Evolutionary conservation across 2,329 filamentous ascomycete species (phyloP).

Genomic region (Decorospora gaudefroyi): DNA sequence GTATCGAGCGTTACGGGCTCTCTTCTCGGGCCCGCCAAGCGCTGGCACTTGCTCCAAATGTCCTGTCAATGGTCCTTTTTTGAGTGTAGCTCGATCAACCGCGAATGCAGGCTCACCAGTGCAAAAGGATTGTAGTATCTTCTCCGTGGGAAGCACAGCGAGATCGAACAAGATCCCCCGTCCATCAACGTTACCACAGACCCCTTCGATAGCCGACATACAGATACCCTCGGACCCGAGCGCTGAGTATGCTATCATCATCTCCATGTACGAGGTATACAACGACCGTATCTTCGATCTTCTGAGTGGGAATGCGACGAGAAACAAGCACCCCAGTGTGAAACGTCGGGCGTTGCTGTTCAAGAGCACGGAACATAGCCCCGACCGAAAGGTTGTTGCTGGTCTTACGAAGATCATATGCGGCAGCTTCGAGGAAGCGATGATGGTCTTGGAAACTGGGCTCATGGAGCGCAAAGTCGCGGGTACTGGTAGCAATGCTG

Average conservation of each 20-base stretch:
- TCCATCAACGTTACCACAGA: slow-evolving; percentile 71
- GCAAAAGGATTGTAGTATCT: slow-evolving; percentile 60
- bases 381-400: slow-evolving; percentile 91
- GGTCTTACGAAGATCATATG: slow-evolving; percentile 91
- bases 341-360: slow-evolving; percentile 82
- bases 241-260: slow-evolving; percentile 81
- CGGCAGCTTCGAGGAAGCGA: slow-evolving; percentile 76
- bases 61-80: too few species aligned
- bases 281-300: slow-evolving; percentile 98
- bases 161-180: slow-evolving; percentile 64
- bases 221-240: slow-evolving; percentile 67
- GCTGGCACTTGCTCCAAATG: too few species aligned
- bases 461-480: slow-evolving; percentile 84
- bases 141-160: slow-evolving; percentile 60
- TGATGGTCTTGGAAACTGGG: slow-evolving; percentile 88
- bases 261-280: slow-evolving; percentile 99
- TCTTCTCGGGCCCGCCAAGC: too few species aligned
- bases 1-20: too few species aligned
- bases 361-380: slow-evolving; percentile 85
- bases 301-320: slow-evolving; percentile 66
- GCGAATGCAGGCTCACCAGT: slow-evolving; percentile 35
- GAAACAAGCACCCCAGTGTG: slow-evolving; percentile 57
- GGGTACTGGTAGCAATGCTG: slow-evolving; percentile 90
- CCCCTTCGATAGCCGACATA: slow-evolving; percentile 74
- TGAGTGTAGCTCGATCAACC: too few species aligned